Base-by-base conservation (phyloP, 2,329 filamentous ascomycete genomes). In the Aspergillus neoniger region DNA sequence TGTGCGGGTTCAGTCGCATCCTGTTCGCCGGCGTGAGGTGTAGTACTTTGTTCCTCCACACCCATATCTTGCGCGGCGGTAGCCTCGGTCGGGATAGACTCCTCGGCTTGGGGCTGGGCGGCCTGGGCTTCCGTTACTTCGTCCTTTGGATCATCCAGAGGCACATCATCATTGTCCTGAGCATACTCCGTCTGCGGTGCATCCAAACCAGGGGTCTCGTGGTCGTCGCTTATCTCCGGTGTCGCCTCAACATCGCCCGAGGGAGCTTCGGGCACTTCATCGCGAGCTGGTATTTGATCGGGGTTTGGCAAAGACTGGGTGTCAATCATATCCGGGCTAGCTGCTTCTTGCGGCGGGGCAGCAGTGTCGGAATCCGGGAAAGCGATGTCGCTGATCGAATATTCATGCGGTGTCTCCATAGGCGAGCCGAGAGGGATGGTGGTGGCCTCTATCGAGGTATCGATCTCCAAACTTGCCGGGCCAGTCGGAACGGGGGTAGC, bases 401-500 rank as follows among this genome's bases (percentile, higher is more conserved):
- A 17, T 3, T 49, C 30, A 10, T 44, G 53, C 12, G 53, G 53
- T 21, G 53, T 55, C 30, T 55, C 53, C 53, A 55, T 55, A n/a
- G 53, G 53, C 5, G 53, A 55, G 39, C 25, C 53, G 15, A 55
- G 53, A 21, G 53, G 53, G 12, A 55, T 55, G 23, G 39, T 55
- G 28, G 53, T 55, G 21, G 53, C 53, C 30, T 55, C 53, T 25
- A 55, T 55, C 23, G 53, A 39, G 21, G 53, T 55, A 32, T 55
- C 25, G 36, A 43, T 55, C 54, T 53, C 55, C 51, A 65, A 58
- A 36, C 57, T 52, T 61, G 65, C 62, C 39, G 67, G 50, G 48
- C 63, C 57, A 30, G 64, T 61, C 44, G 63, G 55, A 55, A 57
- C 54, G 17, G 63, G 32, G 48, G 55, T 38, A 44, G 65, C 61